These are phyloP conservation scores for Kuraishia ogatae DNA, from an alignment of 805 yeast species.

Conservation along the genomic window DNA sequence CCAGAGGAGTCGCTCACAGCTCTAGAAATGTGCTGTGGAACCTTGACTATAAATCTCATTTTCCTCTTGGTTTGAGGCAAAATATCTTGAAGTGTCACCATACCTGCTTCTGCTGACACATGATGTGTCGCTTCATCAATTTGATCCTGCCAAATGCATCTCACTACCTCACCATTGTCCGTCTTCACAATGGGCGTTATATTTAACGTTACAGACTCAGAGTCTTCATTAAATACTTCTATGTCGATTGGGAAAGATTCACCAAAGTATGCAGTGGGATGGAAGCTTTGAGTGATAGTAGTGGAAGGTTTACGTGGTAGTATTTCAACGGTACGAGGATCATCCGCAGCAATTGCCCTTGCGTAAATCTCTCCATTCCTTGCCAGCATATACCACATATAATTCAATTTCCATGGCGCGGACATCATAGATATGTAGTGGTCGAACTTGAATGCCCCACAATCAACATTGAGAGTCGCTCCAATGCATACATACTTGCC, in stretches of 20 bases:
- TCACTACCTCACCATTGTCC: neutral
- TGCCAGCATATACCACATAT: conserved; percentile 1
- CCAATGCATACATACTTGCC: conserved; percentile 16
- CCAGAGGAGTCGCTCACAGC: neutral
- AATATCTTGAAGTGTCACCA: neutral
- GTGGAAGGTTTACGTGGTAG: neutral
- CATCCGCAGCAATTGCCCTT: neutral
- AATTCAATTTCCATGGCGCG: neutral
- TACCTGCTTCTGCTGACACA: neutral
- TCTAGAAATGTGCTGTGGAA: neutral
- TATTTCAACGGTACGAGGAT: neutral
- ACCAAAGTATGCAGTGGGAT: neutral
- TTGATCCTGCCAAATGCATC: neutral
- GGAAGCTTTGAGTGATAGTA: no score
- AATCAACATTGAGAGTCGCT: conserved; percentile 3
- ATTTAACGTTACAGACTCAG: neutral
- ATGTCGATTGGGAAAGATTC: neutral
- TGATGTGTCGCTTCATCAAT: neutral
- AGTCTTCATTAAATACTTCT: neutral
- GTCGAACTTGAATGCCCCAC: conserved; percentile 5
- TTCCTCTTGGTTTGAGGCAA: neutral
- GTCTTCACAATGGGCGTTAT: neutral
- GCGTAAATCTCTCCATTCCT: neutral
- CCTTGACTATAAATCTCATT: neutral
- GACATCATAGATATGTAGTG: conserved; percentile 6